Conservation (phyloP, 2,329 filamentous ascomycete species). For the Fonsecaea erecta region DNA sequence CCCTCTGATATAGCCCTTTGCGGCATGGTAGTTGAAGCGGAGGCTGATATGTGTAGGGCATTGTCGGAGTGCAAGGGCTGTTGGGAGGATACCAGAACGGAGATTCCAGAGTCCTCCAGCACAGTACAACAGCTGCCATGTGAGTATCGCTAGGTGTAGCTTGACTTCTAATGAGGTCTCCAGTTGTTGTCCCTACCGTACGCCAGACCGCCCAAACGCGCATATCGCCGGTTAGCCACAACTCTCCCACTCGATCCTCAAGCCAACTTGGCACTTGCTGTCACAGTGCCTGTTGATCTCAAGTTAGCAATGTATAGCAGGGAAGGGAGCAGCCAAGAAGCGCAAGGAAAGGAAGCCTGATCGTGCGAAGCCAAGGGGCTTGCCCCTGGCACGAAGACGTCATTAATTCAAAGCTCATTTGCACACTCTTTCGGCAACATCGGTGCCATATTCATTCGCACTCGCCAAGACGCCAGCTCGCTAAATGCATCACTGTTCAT, state of each 20-base stretch:
- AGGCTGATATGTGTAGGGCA: too few relatives aligned
- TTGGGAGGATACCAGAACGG: too few relatives aligned
- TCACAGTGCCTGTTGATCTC: background rate
- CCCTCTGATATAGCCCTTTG: too few relatives aligned
- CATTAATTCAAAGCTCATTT: slow-evolving; percentile 2
- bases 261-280: background rate
- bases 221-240: background rate
- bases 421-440: background rate
- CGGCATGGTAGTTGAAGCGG: too few relatives aligned
- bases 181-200: background rate
- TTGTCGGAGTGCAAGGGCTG: too few relatives aligned
- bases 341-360: background rate
- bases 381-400: background rate
- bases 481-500: slow-evolving; percentile 14
- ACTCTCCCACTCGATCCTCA: background rate
- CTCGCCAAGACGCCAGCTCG: slow-evolving; percentile 15
- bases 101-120: too few relatives aligned
- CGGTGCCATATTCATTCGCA: background rate
- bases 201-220: background rate
- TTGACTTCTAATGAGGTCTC: too few relatives aligned
- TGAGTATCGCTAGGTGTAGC: background rate
- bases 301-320: background rate
- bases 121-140: too few relatives aligned
- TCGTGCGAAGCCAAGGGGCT: background rate
- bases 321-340: background rate